phyloP scores from a whole-genome alignment of 148 eudicot genomes.

The Nepenthes gracilis region DNA sequence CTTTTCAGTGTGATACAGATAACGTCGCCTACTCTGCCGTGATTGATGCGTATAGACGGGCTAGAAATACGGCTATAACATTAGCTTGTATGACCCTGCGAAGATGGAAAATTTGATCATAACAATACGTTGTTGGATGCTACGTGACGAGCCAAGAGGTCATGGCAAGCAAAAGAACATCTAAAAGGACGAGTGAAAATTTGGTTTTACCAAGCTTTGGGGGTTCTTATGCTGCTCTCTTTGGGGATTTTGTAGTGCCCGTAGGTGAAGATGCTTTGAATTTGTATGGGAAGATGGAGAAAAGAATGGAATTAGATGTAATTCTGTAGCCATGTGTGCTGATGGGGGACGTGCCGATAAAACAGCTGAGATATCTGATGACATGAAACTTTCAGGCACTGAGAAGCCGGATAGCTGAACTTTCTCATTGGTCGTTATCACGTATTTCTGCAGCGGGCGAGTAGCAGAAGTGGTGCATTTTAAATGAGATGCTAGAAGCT shows the following conservation, averaged over 20 bases:
- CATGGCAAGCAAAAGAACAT: conserved; percentile 77
- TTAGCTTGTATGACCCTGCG: conserved; percentile 67
- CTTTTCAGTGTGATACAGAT: conserved; percentile 57
- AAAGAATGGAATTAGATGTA: conserved; percentile 48
- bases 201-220: conserved; percentile 35
- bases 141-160: conserved; percentile 88
- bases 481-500: conserved; percentile 61
- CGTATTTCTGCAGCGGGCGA: conserved; percentile 58
- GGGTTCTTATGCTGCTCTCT: conserved; percentile 71
- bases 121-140: conserved; percentile 59
- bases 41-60: conserved; percentile 79
- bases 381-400: conserved; percentile 48
- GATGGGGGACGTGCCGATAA: conserved; percentile 65
- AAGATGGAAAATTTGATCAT: conserved; percentile 45
- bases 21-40: conserved; percentile 60
- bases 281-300: conserved; percentile 61
- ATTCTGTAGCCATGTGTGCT: conserved; percentile 68
- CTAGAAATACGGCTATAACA: conserved; percentile 53
- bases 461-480: conserved; percentile 58
- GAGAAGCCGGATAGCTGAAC: conserved; percentile 80
- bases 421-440: conserved; percentile 57
- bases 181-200: conserved; percentile 40
- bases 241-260: conserved; percentile 67
- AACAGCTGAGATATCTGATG: conserved; percentile 54
- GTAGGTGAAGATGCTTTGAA: conserved; percentile 64